Conservation (phyloP, 495 filamentous ascomycete genomes). For the Xanthoparmelia taractica region DNA sequence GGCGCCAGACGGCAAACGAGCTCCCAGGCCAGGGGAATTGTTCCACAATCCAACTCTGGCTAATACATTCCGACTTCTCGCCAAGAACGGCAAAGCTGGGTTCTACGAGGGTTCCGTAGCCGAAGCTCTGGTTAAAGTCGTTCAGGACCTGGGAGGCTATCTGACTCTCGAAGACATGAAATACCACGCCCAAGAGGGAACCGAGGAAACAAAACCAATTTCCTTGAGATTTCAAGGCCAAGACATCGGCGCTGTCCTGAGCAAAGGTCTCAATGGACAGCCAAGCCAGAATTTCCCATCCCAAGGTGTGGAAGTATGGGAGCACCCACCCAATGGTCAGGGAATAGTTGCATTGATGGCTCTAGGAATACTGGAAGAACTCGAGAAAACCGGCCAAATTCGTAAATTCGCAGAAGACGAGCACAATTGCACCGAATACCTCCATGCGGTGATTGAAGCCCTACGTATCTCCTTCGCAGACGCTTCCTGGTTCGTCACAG, state of each 20-base stretch:
- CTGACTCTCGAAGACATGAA: slow-evolving; percentile 73
- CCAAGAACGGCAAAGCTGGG: slow-evolving; percentile 72
- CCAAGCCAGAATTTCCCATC: slow-evolving; percentile 37
- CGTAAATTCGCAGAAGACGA: slow-evolving; percentile 57
- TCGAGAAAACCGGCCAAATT: slow-evolving; percentile 66
- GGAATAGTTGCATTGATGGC: slow-evolving; percentile 93
- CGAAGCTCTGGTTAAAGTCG: slow-evolving; percentile 67
- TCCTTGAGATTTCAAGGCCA: slow-evolving; percentile 69
- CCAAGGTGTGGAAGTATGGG: slow-evolving; percentile 76
- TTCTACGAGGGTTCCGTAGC: slow-evolving; percentile 87
- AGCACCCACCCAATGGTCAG: slow-evolving; percentile 97
- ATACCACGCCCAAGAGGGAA: slow-evolving; percentile 63
- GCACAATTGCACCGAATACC: slow-evolving; percentile 71
- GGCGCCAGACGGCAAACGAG: slow-evolving; percentile 56
- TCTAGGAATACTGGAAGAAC: slow-evolving; percentile 77
- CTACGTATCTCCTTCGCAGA: slow-evolving; percentile 92
- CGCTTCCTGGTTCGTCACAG: slow-evolving; percentile 79
- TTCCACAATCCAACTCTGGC: slow-evolving; percentile 79
- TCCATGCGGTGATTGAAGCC: slow-evolving; percentile 83
- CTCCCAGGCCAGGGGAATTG: slow-evolving; percentile 76
- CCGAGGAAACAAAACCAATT: slow-evolving; percentile 73
- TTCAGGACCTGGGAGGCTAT: slow-evolving; percentile 67
- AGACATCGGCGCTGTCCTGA: slow-evolving; percentile 42
- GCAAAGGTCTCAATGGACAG: slow-evolving; percentile 36
- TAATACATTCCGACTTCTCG: slow-evolving; percentile 72